Base-by-base conservation (phyloP, 257 asterid species). In the Solanum bulbocastanum region DNA sequence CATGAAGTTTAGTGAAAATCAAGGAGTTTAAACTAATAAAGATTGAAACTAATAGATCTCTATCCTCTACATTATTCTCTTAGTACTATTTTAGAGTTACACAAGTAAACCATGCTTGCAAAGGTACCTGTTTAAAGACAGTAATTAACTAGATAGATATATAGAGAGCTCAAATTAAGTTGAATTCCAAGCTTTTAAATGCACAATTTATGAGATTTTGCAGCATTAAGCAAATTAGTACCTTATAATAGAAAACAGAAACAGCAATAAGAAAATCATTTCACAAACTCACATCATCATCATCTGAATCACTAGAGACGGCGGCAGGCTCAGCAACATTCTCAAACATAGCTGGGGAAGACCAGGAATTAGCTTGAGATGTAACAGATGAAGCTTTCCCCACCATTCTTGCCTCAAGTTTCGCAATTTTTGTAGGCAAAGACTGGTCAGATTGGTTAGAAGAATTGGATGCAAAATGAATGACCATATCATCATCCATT, bases 371-470 rank as follows among this genome's bases (percentile, higher is more conserved):
- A 13, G 95, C 91, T 88, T 93, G 96, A 60, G 89, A 93, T 14
- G 94, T 90, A 83, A 95, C 86, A 46, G 98, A 91, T n/a, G 93
- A 88, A 20, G 30, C 32, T 93, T 94, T 95, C 74, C 99, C 98
- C 83, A 92, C 95, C 95, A 97, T 90, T 87, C 99, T 90, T 0
- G 99, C 99, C 93, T 97, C 99, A 30, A 97, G 96, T 90, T 95
- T 94, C 0, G 99, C 99, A n/a, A 96, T 91, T 90, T 93, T 97
- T 5, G 93, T 89, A 56, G 97, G 90, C 87, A 91, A 42, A 83
- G 93, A 90, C 65, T 97, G 98, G 89, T 96, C 98, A 14, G 99
- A 95, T 86, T 94, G 99, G 87, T 96, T 94, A 23, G 99, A 97
- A 44, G 99, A 97, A 91, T 95, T 97, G 87, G 99, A 96, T 11